Evolutionary conservation across 257 asterid species (phyloP).

Genomic region (Coffea eugenioides): DNA sequence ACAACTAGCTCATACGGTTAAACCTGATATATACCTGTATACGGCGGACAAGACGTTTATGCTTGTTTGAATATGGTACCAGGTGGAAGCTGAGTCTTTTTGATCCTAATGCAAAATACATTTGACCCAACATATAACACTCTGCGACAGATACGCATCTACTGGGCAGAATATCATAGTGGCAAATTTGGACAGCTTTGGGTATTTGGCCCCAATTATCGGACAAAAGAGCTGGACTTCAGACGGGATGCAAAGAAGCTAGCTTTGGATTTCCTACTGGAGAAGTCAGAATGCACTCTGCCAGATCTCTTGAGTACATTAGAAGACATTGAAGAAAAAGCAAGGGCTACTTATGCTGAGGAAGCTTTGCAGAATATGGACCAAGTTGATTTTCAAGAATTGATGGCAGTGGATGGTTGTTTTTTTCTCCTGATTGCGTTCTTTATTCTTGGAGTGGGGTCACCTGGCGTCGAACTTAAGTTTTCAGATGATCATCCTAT

Average conservation of each 20-base stretch:
- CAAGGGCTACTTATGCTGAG: neutral
- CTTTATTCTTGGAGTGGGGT: neutral
- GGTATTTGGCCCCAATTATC: neutral
- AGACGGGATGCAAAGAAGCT: neutral
- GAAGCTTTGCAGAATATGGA: neutral
- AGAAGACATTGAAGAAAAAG: neutral
- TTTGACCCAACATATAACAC: neutral
- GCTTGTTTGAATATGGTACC: too few species aligned
- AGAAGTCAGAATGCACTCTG: neutral
- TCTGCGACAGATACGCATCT: neutral
- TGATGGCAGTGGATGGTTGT: constrained; percentile 18
- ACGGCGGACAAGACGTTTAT: too few species aligned
- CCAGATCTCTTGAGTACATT: neutral
- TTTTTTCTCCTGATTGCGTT: neutral
- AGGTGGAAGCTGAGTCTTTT: too few species aligned
- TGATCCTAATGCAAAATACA: neutral
- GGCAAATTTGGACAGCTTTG: neutral
- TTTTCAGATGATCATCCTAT: neutral
- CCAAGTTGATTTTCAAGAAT: neutral
- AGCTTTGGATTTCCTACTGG: neutral
- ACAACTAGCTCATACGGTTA: too few species aligned
- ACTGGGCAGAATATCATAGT: neutral
- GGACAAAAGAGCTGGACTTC: neutral
- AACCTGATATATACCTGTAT: too few species aligned
- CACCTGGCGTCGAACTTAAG: neutral